A percentile compares a stretch with the other conserved stretches of the same genome.
These are phyloP conservation scores for Aspergillus aculeatinus DNA, from an alignment of 2,329 filamentous ascomycete genomes.

Conservation along the genomic window DNA sequence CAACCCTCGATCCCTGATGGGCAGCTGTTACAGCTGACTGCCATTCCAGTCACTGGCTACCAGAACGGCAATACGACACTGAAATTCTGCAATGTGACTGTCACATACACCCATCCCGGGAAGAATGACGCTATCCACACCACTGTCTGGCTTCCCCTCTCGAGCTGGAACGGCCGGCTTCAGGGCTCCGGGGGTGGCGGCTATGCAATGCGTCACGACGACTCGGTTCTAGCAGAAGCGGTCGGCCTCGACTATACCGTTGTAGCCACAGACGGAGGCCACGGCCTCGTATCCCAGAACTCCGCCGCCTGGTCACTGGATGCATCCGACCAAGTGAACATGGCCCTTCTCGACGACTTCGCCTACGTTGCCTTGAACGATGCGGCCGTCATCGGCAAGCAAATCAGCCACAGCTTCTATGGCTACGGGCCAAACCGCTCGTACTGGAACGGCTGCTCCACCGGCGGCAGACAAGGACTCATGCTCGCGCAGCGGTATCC, in stretches of 20 bases:
- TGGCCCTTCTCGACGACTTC: constrained; percentile 1
- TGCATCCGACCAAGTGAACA: background rate
- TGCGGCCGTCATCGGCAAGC: constrained; percentile 7
- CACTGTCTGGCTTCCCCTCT: constrained; percentile 3
- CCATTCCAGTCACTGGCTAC: constrained; percentile 4
- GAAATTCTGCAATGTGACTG: constrained; percentile 7
- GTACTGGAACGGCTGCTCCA: constrained; percentile 20
- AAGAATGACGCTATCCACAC: constrained; percentile 5
- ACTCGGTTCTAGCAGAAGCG: background rate
- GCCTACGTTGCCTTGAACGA: constrained; percentile 5
- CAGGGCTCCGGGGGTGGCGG: constrained; percentile 9
- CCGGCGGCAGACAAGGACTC: constrained; percentile 22
- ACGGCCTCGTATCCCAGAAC: background rate
- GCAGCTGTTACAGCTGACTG: constrained; percentile 6
- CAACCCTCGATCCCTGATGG: constrained; percentile 9
- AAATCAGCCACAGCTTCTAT: constrained; percentile 7
- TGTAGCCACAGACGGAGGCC: background rate
- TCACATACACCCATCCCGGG: constrained; percentile 8
- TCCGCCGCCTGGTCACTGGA: background rate
- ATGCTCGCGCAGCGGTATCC: constrained; percentile 22
- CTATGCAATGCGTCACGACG: background rate
- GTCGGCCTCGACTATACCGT: background rate
- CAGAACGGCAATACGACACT: background rate
- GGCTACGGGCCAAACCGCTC: background rate
- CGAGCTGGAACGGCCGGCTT: constrained; percentile 9